Evolutionary conservation across 2,329 filamentous ascomycete genomes (phyloP), one percentile per base, ranked within the genome.

Genomic region (Curvularia hawaiiensis): DNA sequence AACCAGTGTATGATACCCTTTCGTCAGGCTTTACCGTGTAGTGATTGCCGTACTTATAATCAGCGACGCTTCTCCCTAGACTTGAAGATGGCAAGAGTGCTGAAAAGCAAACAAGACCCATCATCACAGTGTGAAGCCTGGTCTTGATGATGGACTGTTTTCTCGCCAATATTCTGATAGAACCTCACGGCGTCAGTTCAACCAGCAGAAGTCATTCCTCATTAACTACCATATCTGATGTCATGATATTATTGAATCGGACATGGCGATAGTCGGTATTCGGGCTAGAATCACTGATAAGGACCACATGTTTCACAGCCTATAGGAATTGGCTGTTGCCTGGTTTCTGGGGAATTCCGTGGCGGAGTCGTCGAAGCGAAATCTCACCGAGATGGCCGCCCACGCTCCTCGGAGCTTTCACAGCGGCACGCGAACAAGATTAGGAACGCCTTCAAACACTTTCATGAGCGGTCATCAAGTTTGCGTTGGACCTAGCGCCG

Each of bases 401-500:
- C 18, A 24, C 26, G 8, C 7, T 16, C 30, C 24, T 16, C 22
- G 4, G 22, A 44, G 16, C 16, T 3, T 10, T 44, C 28, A 12
- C 28, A 47, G 30, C 33, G 6, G 18, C 20, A 7, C 31, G 7
- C 20, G 30, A 28, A 48, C 22, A 48, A 24, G 14, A 48, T 48
- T 11, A 6, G 18, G 20, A 38, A 38, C 20, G 30, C 7, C 31
- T 9, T 26, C 20, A 18, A 20, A 28, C 24, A 5, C 20, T 30
- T 33, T 24, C 35, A 24, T 4, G 47, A 39, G 47, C 47, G 47
- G 47, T 28, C n/a, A 40, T 40, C n/a, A 30, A 40, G 35, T 10
- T 39, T 39, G 12, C 14, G 33, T 50, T 39, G 14, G 33, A 39
- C 16, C 47, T 50, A 50, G 47, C 24, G 47, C n/a, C 47, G 47